Evolutionary conservation across 2,329 filamentous ascomycete species (phyloP), one percentile per base, ranked within the genome.

Genomic region (Pseudomassariella vexata): DNA sequence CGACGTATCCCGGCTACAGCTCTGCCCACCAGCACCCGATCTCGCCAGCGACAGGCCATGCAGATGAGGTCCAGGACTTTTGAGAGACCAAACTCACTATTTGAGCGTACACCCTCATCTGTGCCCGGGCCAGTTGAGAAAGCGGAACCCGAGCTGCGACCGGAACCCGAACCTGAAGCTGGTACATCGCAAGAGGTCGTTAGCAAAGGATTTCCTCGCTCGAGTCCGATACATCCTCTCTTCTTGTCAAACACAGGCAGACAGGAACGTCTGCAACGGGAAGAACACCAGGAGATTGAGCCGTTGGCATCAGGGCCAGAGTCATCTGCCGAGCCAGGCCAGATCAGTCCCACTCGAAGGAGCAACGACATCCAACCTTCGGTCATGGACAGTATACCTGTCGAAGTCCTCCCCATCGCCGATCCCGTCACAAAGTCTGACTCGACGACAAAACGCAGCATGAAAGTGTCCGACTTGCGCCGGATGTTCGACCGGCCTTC

Each of bases 401-500:
- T 32, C 22, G 9, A 19, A 20, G 16, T 31, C 21, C 9, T 17
- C 12, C 27, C 17, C 8, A 20, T 25, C n/a, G 28, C 32, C 11
- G 38, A 28, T 35, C 24, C 23, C 20, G 31, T 5, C 20, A 20
- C 28, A 4, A 38, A 36, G 28, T 30, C 36, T 5, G 12, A 34
- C 16, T 30, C 38, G 5, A 16, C 19, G 5, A 32, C 33, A 9
- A 32, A 33, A 12, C 40, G 35, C 14, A 41, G 40, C 6, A 37
- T 30, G 15, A 56, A 49, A 22, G 55, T 60, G 5, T 42, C 52
- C 3, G 49, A 52, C 12, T 42, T 57, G 22, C 45, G 52, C 17
- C 44, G 21, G 23, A 18, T 53, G 0, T 58, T 57, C 32, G 52
- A 59, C 27, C 32, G 36, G 12, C 37, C 43, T 6, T 41, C 43